These are phyloP conservation scores for Diplotaxis tenuifolia DNA, from an alignment of 345 rosid species.

Conservation along the genomic window DNA sequence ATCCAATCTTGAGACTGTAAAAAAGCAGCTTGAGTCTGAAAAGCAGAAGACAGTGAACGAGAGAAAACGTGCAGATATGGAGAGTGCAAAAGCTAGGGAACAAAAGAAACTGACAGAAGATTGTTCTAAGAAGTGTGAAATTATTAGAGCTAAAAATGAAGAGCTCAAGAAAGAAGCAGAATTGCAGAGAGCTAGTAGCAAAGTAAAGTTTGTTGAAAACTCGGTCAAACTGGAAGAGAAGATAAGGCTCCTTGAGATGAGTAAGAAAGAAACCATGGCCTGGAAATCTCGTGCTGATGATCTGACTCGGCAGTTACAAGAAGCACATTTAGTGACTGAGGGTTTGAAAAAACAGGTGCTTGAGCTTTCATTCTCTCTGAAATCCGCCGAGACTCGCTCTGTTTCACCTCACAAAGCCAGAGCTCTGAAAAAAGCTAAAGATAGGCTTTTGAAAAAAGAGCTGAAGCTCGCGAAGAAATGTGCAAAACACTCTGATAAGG, in stretches of 20 bases:
- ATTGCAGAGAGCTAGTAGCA: slow-evolving; percentile 19
- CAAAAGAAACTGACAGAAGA: slow-evolving; percentile 50
- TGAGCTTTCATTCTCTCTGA: slow-evolving; percentile 40
- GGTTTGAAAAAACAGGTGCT: slow-evolving; percentile 47
- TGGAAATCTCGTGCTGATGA: slow-evolving; percentile 49
- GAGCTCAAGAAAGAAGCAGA: slow-evolving; percentile 35
- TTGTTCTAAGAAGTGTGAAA: slow-evolving; percentile 33
- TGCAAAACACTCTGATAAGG: slow-evolving; percentile 55
- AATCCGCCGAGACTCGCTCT: slow-evolving; percentile 29
- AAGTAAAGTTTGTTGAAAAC: slow-evolving; percentile 29
- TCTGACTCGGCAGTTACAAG: slow-evolving; percentile 44
- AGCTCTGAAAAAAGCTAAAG: slow-evolving; percentile 39
- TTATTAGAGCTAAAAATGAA: slow-evolving; percentile 22
- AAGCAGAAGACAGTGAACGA: slow-evolving; percentile 49
- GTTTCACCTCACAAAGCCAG: slow-evolving; percentile 32
- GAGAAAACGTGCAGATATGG: slow-evolving; percentile 54
- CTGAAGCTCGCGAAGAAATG: slow-evolving; percentile 61
- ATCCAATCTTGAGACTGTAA: slow-evolving; percentile 43
- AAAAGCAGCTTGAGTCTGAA: slow-evolving; percentile 54
- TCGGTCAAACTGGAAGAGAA: slow-evolving; percentile 47
- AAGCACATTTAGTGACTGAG: slow-evolving; percentile 41
- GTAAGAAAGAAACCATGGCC: slow-evolving; percentile 43
- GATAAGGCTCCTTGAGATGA: slow-evolving; percentile 55
- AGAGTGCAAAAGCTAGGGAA: slow-evolving; percentile 53
- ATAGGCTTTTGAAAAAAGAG: slow-evolving; percentile 57